phyloP scores from a whole-genome alignment of 768 basidiomycete species.

The Mycena metata region DNA sequence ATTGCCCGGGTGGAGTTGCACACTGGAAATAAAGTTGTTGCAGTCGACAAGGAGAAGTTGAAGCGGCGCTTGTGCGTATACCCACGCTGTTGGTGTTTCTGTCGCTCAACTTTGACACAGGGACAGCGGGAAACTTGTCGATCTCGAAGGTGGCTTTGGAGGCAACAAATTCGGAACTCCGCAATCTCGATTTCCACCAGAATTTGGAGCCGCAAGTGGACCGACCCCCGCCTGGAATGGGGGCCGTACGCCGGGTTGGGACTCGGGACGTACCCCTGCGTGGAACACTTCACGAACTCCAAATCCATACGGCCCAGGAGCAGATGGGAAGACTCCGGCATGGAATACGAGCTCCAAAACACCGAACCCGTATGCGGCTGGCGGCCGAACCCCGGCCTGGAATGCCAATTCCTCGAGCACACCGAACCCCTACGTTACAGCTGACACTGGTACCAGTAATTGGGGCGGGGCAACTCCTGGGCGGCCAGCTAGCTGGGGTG shows the following conservation, averaged over 20 bases:
- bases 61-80: conserved; percentile 77
- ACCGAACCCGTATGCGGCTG: conserved; percentile 75
- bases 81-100: conserved; percentile 6
- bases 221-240: conserved; percentile 50
- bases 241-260: conserved; percentile 46
- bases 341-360: conserved; percentile 74
- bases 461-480: conserved; percentile 49
- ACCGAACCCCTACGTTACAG: conserved; percentile 34
- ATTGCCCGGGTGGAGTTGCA: conserved; percentile 93
- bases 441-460: conserved; percentile 27
- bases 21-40: conserved; percentile 87
- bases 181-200: conserved; percentile 29
- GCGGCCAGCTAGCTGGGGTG: conserved; percentile 45
- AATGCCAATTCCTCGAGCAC: conserved; percentile 43
- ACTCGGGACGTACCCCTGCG: conserved; percentile 40
- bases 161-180: conserved; percentile 17
- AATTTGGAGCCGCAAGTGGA: conserved; percentile 37
- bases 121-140: conserved; percentile 67
- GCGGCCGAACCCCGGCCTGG: conserved; percentile 61
- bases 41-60: conserved; percentile 86
- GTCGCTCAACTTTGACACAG: conserved; percentile 48
- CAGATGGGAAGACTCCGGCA: conserved; percentile 77
- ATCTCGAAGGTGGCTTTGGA: conserved; percentile 54
- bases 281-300: conserved; percentile 46
- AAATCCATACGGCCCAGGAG: conserved; percentile 55